Conservation (phyloP, 306 rosid genomes). For the Quillaja saponaria region DNA sequence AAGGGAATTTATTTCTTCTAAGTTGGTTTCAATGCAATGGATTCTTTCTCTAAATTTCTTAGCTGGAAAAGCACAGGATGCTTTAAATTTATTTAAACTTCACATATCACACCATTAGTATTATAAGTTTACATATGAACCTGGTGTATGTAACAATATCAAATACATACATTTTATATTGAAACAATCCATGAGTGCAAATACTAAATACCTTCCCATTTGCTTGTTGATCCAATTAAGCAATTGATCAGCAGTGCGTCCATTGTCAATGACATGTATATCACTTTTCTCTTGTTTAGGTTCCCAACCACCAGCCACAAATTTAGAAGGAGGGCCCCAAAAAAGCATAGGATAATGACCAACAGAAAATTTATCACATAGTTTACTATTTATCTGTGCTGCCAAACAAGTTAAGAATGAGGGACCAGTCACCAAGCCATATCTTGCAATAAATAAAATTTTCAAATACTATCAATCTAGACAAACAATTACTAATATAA, state of each 20-base stretch:
- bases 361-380: slow-evolving; percentile 90
- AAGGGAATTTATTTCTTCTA: not conserved
- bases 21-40: too few relatives aligned
- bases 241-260: slow-evolving; percentile 74
- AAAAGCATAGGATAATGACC: slow-evolving; percentile 93
- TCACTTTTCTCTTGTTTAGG: slow-evolving; percentile 73
- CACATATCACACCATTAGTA: slow-evolving; percentile 3
- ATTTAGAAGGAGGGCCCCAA: slow-evolving; percentile 88
- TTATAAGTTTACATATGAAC: slow-evolving; percentile 16
- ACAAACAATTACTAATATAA: not conserved
- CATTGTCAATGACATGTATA: slow-evolving; percentile 58
- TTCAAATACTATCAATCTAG: not conserved
- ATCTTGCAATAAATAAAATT: slow-evolving; percentile 4
- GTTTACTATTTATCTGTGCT: slow-evolving; percentile 94
- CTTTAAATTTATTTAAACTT: not conserved
- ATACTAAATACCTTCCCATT: slow-evolving; percentile 72
- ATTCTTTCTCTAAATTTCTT: not conserved
- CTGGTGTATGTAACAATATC: slow-evolving; percentile 21
- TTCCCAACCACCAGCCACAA: slow-evolving; percentile 73
- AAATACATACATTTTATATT: slow-evolving; percentile 4
- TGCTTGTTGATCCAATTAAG: slow-evolving; percentile 87
- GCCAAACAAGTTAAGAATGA: slow-evolving; percentile 61
- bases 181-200: slow-evolving; percentile 28
- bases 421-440: slow-evolving; percentile 42
- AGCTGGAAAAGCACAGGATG: not conserved